phyloP scores from a whole-genome alignment of 1,284 basidiomycete species.

The Peniophora sp. region DNA sequence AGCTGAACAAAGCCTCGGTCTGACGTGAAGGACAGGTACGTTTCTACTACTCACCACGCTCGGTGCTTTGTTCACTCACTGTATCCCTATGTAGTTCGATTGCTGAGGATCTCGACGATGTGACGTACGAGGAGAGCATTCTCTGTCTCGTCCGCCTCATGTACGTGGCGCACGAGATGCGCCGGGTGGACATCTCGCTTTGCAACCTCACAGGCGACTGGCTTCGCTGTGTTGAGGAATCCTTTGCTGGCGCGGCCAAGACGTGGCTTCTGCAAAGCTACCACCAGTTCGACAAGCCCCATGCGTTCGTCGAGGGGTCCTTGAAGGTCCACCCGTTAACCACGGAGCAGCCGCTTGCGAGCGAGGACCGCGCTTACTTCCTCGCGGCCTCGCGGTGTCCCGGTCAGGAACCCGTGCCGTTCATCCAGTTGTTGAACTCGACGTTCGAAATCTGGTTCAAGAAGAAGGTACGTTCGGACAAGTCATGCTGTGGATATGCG shows the following conservation, averaged over 20 bases:
- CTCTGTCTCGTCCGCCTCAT: constrained; percentile 88
- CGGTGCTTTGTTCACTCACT: no score
- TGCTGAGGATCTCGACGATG: constrained; percentile 84
- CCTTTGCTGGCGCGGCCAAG: constrained; percentile 85
- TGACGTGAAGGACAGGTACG: constrained; percentile 70
- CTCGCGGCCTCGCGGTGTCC: constrained; percentile 90
- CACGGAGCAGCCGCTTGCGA: constrained; percentile 81
- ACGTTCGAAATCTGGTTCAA: constrained; percentile 97
- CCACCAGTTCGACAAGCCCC: constrained; percentile 76
- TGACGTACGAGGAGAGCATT: constrained; percentile 98
- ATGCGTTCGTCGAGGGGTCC: constrained; percentile 74
- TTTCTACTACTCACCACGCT: no score
- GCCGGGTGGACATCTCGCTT: constrained; percentile 93
- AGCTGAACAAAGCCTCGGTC: constrained; percentile 97
- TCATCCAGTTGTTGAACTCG: constrained; percentile 92
- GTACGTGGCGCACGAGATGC: constrained; percentile 85
- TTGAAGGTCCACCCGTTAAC: constrained; percentile 82
- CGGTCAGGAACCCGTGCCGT: constrained; percentile 96
- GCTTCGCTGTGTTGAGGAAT: constrained; percentile 93
- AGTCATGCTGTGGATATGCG: not conserved
- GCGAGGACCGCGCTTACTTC: constrained; percentile 95
- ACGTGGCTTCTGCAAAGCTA: constrained; percentile 89
- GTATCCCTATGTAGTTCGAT: constrained; percentile 35
- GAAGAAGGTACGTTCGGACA: constrained; percentile 71
- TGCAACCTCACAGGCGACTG: constrained; percentile 96